A percentile compares a stretch with the other conserved stretches of the same genome.
Evolutionary conservation across 345 rosid species (phyloP).

Genomic region (Salix caprea): DNA sequence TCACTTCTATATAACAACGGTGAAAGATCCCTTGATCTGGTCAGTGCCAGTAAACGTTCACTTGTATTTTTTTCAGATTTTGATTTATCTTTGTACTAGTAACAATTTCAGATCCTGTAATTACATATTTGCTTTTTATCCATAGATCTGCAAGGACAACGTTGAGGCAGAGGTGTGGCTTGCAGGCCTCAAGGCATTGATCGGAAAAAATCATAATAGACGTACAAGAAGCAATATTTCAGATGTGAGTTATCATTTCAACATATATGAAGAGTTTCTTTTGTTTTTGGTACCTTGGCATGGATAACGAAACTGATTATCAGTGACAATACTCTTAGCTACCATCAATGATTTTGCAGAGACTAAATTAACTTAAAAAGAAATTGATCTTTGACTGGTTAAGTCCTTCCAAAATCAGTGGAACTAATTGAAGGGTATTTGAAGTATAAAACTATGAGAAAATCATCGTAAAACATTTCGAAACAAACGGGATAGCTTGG

Average conservation of each 20-base stretch:
- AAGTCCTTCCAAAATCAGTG: background rate
- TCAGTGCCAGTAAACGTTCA: conserved; percentile 32
- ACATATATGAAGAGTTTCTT: background rate
- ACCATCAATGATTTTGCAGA: background rate
- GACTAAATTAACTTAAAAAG: background rate
- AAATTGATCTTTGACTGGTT: background rate
- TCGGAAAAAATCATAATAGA: conserved; percentile 44
- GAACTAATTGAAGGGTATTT: background rate
- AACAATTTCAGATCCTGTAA: conserved; percentile 8
- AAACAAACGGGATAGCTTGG: no score
- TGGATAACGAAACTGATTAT: background rate
- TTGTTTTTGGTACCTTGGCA: background rate
- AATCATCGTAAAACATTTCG: no score
- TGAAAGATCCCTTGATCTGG: conserved; percentile 95
- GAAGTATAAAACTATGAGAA: no score
- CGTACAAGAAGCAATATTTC: conserved; percentile 59
- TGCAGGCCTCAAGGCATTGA: conserved; percentile 67
- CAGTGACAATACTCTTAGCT: background rate
- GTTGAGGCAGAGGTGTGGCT: conserved; percentile 92
- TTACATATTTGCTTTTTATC: conserved; percentile 16
- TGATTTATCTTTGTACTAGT: background rate
- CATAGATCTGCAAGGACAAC: conserved; percentile 94
- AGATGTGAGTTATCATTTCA: conserved; percentile 50
- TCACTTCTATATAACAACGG: conserved; percentile 85
- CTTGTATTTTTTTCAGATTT: background rate